Base-by-base conservation (phyloP, 495 filamentous ascomycete species). In the Lophium mytilinum region DNA sequence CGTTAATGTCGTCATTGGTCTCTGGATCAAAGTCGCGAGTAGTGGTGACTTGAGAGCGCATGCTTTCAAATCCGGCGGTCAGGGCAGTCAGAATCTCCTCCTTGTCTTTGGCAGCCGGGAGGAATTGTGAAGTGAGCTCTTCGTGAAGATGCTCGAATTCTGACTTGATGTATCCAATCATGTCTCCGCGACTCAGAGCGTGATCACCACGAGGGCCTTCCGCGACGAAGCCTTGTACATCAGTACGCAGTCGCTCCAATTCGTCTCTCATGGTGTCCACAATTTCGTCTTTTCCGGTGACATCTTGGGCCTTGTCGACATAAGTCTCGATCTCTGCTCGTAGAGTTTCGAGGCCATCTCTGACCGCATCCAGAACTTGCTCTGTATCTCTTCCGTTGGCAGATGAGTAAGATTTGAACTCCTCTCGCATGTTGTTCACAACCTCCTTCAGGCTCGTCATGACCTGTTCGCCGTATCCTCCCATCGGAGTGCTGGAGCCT, bases 241-340 rank as follows among this genome's bases (percentile, higher is more conserved):
- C 88, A 1, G 78, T 78, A 30, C 87, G 82, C 43, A 95, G 80
- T 18, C 78, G 72, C 18, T 90, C 84, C 67, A 95, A 81, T 7
- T 82, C 85, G 57, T 76, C 76, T 53, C 83, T 81, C 46, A 95
- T 79, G 14, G 82, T 86, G 10, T 85, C 81, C 64, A 91, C 80
- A 50, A 93, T 84, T 60, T 93, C 86, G 58, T 90, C 83, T 56
- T 89, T 89, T 6, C 78, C 79, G 0, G 84, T 75, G 1, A 80
- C 77, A 63, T 86, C 85, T 30, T 80, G 75, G 15, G 82, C 81
- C 19, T 79, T 78, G 52, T 86, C 83, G 19, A 89, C 85, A 56
- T 91, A 92, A n/a, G 70, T 73, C 70, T 93, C 88, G 53, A 95
- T 88, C 47, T 92, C 84, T 19, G 76, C 76, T n/a, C 87, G 82